Percentiles rank a stretch among this genome's conserved stretches.
Conservation (phyloP, 805 yeast genomes). For the Candida andamanensis region DNA sequence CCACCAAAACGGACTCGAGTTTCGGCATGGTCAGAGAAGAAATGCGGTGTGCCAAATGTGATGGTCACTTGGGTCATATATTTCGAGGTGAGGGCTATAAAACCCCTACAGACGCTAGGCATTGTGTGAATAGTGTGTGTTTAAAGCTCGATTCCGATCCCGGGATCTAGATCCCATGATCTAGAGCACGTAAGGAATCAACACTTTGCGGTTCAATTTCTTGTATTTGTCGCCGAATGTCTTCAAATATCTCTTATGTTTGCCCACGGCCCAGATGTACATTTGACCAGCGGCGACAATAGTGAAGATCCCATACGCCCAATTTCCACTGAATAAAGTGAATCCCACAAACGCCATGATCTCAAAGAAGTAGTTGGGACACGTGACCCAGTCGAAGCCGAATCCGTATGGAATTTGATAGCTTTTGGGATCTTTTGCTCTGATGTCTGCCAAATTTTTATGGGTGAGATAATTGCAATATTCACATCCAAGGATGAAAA, state of each 20-base stretch:
- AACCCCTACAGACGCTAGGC: conserved; percentile 87
- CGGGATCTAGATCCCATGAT: background rate
- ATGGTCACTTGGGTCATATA: conserved; percentile 93
- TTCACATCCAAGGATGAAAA: conserved; percentile 54
- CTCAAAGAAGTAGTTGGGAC: conserved; percentile 94
- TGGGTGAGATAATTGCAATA: conserved; percentile 71
- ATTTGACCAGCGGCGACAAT: conserved; percentile 73
- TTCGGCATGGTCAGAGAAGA: conserved; percentile 84
- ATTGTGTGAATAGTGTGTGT: conserved; percentile 87
- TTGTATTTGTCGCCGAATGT: conserved; percentile 79
- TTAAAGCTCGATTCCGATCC: conserved; percentile 48
- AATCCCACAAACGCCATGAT: conserved; percentile 66
- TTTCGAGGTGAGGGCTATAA: conserved; percentile 90
- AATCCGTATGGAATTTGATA: conserved; percentile 79
- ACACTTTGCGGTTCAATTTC: conserved; percentile 62
- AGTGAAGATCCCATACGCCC: conserved; percentile 70
- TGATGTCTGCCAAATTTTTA: conserved; percentile 53
- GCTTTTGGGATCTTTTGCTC: conserved; percentile 45
- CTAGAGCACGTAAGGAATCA: conserved; percentile 68
- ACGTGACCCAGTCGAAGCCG: conserved; percentile 74
- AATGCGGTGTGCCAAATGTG: conserved; percentile 83
- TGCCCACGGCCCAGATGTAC: conserved; percentile 89
- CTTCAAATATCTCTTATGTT: conserved; percentile 62
- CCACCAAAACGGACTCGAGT: conserved; percentile 52
- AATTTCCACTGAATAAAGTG: conserved; percentile 68